Evolutionary conservation across 164 flowering plant genomes (phyloP).

Genomic region (Umbilicus rupestris): DNA sequence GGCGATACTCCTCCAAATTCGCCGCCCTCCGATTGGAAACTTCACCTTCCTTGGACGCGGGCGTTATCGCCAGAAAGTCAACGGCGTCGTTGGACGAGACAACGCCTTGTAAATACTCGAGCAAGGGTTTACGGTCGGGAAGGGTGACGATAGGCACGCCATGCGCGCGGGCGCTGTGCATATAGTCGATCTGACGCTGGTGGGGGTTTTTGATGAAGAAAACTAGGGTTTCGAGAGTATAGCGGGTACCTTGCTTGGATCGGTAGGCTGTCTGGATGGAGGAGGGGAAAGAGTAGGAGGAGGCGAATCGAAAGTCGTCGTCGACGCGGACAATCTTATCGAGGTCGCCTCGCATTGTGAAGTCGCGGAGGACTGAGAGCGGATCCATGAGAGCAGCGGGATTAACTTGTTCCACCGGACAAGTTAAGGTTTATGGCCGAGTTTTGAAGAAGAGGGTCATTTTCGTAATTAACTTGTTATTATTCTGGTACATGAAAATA

Average conservation of each 20-base stretch:
- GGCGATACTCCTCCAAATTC: conserved; percentile 7
- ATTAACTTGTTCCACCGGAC: not conserved
- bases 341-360: conserved; percentile 66
- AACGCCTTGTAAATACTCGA: conserved; percentile 77
- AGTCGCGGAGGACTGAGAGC: conserved; percentile 77
- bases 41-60: conserved; percentile 14
- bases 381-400: conserved; percentile 57
- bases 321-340: conserved; percentile 49
- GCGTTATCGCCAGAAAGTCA: conserved; percentile 32
- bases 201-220: conserved; percentile 59
- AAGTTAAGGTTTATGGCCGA: not conserved
- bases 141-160: conserved; percentile 64
- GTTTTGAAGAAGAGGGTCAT: not conserved
- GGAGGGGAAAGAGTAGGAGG: conserved; percentile 67
- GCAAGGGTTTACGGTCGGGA: conserved; percentile 77
- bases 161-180: conserved; percentile 48
- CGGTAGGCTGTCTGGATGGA: conserved; percentile 61
- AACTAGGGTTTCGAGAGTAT: conserved; percentile 85
- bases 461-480: not conserved
- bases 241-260: conserved; percentile 74
- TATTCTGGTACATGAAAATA: too few relatives aligned
- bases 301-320: conserved; percentile 69
- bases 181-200: conserved; percentile 68
- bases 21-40: conserved; percentile 11
- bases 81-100: conserved; percentile 62